phyloP scores from a whole-genome alignment of 176 grass and related monocot genomes.

The Musa beccarii region DNA sequence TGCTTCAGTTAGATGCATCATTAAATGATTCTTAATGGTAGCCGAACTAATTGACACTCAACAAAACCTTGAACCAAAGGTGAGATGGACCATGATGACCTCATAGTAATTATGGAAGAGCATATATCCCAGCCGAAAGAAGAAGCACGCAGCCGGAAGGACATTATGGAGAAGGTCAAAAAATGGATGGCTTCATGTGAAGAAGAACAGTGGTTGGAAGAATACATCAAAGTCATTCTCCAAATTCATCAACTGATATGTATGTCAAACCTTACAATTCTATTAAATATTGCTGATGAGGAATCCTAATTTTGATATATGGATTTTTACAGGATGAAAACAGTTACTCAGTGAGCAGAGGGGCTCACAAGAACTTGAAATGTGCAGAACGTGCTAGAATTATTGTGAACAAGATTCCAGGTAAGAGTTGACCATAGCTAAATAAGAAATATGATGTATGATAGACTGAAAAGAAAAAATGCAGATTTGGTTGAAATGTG shows the following conservation, averaged over 20 bases:
- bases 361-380: too few relatives aligned
- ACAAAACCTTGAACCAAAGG: slow-evolving; percentile 31
- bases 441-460: slow-evolving; percentile 14
- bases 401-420: slow-evolving; percentile 93
- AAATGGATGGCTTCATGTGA: slow-evolving; percentile 95
- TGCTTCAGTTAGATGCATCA: background rate
- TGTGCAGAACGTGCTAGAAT: slow-evolving; percentile 83
- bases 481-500: too few relatives aligned
- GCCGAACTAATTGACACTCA: background rate
- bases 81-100: slow-evolving; percentile 64
- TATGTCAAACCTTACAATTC: slow-evolving; percentile 3
- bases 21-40: background rate
- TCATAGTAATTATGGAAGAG: slow-evolving; percentile 76
- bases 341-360: too few relatives aligned
- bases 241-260: slow-evolving; percentile 28
- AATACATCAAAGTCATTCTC: slow-evolving; percentile 78
- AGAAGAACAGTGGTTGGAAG: slow-evolving; percentile 92
- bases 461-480: too few relatives aligned
- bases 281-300: too few relatives aligned
- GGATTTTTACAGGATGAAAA: too few relatives aligned
- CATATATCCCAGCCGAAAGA: slow-evolving; percentile 80
- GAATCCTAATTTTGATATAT: too few relatives aligned
- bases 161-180: slow-evolving; percentile 99
- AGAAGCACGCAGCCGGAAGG: slow-evolving; percentile 70
- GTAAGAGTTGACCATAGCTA: slow-evolving; percentile 28